phyloP scores from a whole-genome alignment of 2,329 filamentous ascomycete genomes.

The Rosellinia necatrix region DNA sequence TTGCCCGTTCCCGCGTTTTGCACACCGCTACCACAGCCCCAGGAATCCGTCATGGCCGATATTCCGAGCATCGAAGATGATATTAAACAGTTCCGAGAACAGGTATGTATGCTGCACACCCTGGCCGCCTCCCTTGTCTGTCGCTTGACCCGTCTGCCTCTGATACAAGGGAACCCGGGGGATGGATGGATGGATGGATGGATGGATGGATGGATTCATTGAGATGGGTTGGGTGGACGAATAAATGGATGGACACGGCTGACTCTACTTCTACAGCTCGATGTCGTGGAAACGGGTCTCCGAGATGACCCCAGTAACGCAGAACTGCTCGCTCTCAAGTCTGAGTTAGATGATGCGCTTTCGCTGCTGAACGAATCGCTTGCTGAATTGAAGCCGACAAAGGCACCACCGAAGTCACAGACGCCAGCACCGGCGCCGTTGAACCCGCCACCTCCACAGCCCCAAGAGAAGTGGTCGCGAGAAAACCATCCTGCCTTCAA shows the following conservation, averaged over 20 bases:
- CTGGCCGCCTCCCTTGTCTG: too few relatives aligned
- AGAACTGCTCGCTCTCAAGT: constrained; percentile 76
- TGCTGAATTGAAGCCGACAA: constrained; percentile 73
- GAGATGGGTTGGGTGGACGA: not conserved
- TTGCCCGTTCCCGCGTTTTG: not conserved
- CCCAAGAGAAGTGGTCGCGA: constrained; percentile 75
- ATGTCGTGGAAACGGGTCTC: constrained; percentile 75
- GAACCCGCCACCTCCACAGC: constrained; percentile 54
- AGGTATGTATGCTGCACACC: constrained; percentile 48
- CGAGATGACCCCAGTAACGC: constrained; percentile 79
- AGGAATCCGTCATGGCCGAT: constrained; percentile 45
- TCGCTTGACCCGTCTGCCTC: too few relatives aligned
- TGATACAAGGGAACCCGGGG: too few relatives aligned
- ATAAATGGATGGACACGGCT: constrained; percentile 6
- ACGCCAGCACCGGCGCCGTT: constrained; percentile 35
- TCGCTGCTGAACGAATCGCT: constrained; percentile 78
- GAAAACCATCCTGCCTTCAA: constrained; percentile 80
- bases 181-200: not conserved
- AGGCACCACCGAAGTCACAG: constrained; percentile 50
- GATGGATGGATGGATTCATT: not conserved
- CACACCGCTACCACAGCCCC: not conserved
- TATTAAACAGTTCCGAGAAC: constrained; percentile 59
- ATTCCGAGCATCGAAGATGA: constrained; percentile 56
- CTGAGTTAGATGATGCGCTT: constrained; percentile 83
- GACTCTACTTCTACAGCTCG: constrained; percentile 60